A percentile compares a stretch with the other conserved stretches of the same genome.
Conservation (phyloP, 2,329 filamentous ascomycete genomes). For the Cytospora paraplurivora region DNA sequence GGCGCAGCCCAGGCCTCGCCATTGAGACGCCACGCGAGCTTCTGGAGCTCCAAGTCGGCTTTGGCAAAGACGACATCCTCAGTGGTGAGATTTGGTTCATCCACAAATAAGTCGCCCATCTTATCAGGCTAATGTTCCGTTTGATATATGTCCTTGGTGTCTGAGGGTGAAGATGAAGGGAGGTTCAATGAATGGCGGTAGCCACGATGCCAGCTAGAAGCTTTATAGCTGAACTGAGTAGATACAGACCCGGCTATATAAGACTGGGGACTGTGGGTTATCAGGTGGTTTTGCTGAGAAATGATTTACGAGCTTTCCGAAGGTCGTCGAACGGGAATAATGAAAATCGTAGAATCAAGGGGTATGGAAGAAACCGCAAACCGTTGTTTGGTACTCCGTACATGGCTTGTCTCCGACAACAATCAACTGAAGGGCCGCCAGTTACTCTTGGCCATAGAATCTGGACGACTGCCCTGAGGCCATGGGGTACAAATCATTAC, state of each 20-base stretch:
- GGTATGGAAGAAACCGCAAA: background rate
- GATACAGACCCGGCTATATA: constrained; percentile 20
- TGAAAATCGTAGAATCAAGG: background rate
- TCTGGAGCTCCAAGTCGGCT: constrained; percentile 36
- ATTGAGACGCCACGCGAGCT: constrained; percentile 38
- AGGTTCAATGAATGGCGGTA: background rate
- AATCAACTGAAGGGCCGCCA: background rate
- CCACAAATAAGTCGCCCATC: constrained; percentile 25
- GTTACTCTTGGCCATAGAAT: background rate
- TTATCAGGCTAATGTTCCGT: background rate
- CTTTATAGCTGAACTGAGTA: constrained; percentile 18
- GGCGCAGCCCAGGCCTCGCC: constrained; percentile 37
- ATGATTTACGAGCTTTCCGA: constrained; percentile 20
- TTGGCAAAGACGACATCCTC: constrained; percentile 36
- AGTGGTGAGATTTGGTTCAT: constrained; percentile 29
- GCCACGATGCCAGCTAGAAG: constrained; percentile 6
- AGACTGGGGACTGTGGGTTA: constrained; percentile 27
- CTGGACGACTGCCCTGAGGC: background rate
- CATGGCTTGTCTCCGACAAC: background rate
- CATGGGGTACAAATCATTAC: background rate
- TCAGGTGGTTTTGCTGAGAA: constrained; percentile 31
- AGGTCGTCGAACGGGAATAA: background rate
- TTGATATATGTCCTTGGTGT: background rate
- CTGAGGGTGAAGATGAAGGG: background rate
- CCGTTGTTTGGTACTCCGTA: background rate